Percentiles rank a stretch among this genome's conserved stretches.
Evolutionary conservation across 2,329 filamentous ascomycete genomes (phyloP).

Genomic region (Harringtonia aguacate): DNA sequence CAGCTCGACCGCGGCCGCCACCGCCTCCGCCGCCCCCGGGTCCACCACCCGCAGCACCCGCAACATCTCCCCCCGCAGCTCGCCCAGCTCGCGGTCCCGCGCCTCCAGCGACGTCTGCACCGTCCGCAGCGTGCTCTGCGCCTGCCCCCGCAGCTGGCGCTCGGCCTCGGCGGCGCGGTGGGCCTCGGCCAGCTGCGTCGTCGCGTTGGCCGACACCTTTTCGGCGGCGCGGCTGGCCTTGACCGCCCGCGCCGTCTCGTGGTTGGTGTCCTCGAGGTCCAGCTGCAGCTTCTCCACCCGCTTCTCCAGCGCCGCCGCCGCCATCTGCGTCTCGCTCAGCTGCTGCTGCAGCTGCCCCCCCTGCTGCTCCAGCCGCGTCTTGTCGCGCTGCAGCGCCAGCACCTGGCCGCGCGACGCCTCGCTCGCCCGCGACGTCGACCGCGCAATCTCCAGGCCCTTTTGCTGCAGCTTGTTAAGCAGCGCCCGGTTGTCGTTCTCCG

Average conservation of each 20-base stretch:
- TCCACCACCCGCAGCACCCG: slow-evolving; percentile 80
- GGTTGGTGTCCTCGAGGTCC: slow-evolving; percentile 81
- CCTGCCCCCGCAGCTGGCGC: slow-evolving; percentile 71
- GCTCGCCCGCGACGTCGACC: slow-evolving; percentile 74
- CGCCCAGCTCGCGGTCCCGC: slow-evolving; percentile 69
- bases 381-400: slow-evolving; percentile 68
- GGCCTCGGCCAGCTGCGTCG: slow-evolving; percentile 75
- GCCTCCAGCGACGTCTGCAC: slow-evolving; percentile 71
- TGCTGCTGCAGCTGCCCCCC: slow-evolving; percentile 73
- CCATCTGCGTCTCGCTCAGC: slow-evolving; percentile 74
- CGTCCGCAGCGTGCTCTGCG: slow-evolving; percentile 74
- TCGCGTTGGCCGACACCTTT: slow-evolving; percentile 70
- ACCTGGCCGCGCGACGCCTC: slow-evolving; percentile 75
- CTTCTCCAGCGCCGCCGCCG: slow-evolving; percentile 78
- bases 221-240: slow-evolving; percentile 85
- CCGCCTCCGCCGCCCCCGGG: slow-evolving; percentile 55
- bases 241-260: slow-evolving; percentile 82
- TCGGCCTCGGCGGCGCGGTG: slow-evolving; percentile 88
- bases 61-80: slow-evolving; percentile 70
- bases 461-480: slow-evolving; percentile 96
- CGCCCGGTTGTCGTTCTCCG: slow-evolving; percentile 90
- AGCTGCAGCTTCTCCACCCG: slow-evolving; percentile 87
- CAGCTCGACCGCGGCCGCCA: slow-evolving; percentile 31
- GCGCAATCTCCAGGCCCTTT: slow-evolving; percentile 90
- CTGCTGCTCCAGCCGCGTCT: slow-evolving; percentile 71